Evolutionary conservation across 768 basidiomycete species (phyloP), one percentile per base, ranked within the genome.

Genomic region (Termitomyces sp.): DNA sequence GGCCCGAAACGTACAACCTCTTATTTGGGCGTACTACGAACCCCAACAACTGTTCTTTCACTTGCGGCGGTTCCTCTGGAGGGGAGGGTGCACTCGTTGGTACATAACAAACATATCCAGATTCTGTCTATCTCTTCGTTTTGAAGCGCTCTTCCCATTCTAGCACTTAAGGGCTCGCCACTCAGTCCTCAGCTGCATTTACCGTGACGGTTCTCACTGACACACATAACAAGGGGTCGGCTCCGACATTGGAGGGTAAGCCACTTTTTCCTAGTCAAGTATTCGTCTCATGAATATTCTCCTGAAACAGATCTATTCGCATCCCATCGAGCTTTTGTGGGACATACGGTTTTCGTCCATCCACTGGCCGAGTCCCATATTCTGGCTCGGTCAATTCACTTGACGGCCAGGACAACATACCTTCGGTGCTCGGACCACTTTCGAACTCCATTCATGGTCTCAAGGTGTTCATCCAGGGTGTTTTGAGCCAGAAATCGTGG

Each of bases 11-110:
- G 0, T 83, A 76, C 73, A 94, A 94, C 64, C 70, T 84, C 56
- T 73, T 92, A 31, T 94, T 88, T 61, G 91, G 91, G 2, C 76
- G 89, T 52, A 94, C 92, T 0, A 63, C 71, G 16, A 92, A 93
- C 62, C 91, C 91, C 0, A 73, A 78, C 64, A 91, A 93, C 64
- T 79, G 86, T 11, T 76, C 76, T n/a, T 72, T 90, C 41, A 91
- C 87, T 4, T 70, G 75, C 3, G 91, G 91, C 13, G 93, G 92
- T 3, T 93, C 89, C 0, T 89, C 86, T 3, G 93, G 93, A 5
- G 92, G 92, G 29, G 93, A 94, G 71, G 88, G 88, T 39, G 89
- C 91, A 0, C 76, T 94, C 7, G 60, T 92, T 36, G 84, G 83
- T 64, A 60, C 5, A 31, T 76, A 66, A 32, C 2, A 7, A 66